Conservation (phyloP, 2,329 filamentous ascomycete genomes). For the Fonsecaea erecta region DNA sequence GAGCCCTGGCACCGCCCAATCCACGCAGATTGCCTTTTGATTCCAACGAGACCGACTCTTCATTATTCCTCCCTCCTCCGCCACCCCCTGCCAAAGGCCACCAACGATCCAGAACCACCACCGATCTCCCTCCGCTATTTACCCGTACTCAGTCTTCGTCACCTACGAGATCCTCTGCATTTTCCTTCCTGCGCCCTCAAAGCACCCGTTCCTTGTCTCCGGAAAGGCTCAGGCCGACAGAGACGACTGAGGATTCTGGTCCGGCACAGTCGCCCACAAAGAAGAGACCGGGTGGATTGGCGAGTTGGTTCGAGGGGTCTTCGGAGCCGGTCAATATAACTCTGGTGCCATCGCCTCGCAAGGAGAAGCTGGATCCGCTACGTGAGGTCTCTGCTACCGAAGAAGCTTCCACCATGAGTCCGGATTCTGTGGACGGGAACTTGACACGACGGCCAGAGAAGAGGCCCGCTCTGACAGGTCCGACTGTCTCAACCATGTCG, state of each 20-base stretch:
- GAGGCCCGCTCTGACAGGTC: slow-evolving; percentile 39
- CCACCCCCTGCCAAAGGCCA: slow-evolving; percentile 33
- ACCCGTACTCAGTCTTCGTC: slow-evolving; percentile 29
- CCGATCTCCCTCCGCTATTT: slow-evolving; percentile 34
- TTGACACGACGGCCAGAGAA: slow-evolving; percentile 34
- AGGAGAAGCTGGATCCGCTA: slow-evolving; percentile 37
- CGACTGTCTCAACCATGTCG: slow-evolving; percentile 40
- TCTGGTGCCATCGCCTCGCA: slow-evolving; percentile 42
- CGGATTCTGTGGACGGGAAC: slow-evolving; percentile 24
- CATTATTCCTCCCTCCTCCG: slow-evolving; percentile 32
- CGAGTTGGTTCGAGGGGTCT: slow-evolving; percentile 60
- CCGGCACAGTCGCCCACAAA: slow-evolving; percentile 28
- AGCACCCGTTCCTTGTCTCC: slow-evolving; percentile 35
- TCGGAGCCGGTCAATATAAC: slow-evolving; percentile 53
- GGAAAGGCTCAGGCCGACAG: slow-evolving; percentile 24
- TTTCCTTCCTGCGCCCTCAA: slow-evolving; percentile 34
- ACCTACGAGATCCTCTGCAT: slow-evolving; percentile 36
- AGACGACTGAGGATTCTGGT: slow-evolving; percentile 23
- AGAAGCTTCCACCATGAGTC: slow-evolving; percentile 30
- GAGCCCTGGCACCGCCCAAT: slow-evolving; percentile 20
- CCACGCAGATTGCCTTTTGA: slow-evolving; percentile 20
- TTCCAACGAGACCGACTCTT: slow-evolving; percentile 17
- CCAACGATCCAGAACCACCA: slow-evolving; percentile 32
- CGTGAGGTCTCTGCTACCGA: slow-evolving; percentile 28
- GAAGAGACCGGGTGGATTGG: slow-evolving; percentile 40